Evolutionary conservation across 163 green algal genomes (phyloP), one percentile per base, ranked within the genome.

Genomic region (Chlorella variabilis): DNA sequence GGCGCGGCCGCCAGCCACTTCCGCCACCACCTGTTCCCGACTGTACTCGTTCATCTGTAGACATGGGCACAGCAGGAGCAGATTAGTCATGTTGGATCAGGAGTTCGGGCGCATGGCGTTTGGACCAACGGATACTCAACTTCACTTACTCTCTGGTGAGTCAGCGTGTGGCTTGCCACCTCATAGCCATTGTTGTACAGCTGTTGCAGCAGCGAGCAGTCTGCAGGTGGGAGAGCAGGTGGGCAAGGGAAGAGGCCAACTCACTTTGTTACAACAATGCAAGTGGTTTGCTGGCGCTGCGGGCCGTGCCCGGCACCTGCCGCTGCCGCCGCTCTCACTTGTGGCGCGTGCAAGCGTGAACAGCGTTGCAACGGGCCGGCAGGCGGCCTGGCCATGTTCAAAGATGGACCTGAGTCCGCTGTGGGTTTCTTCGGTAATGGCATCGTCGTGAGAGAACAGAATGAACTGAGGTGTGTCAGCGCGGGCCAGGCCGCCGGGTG

Each of bases 81-180:
- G 65, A 2, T 45, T 42, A 15, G 54, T 29, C n/a, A n/a, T 66
- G 48, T 11, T 42, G 25, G 33, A 17, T 27, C 62, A 31, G 33
- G 25, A 0, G 69, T 34, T 27, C 15, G 45, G 0, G 23, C 1
- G 23, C 9, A 17, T n/a, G 33, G 6, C 48, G 42, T 17, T 7
- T 1, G 8, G 8, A 48, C 29, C 61, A 42, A 17, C 23, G 65
- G 7, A 11, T 34, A 3, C 38, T 3, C 8, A 20, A n/a, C 8
- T 54, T 23, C 27, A 1, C 42, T 76, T 13, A 33, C 70, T 48
- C 49, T 63, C 21, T 66, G 31, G 56, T 80, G 73, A 27, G 13
- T 71, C 36, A 80, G 42, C 0, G 73, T 56, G 73, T 80, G 73
- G 38, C 45, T 49, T 7, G 73, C 73, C 18, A 80, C 56, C 29